A percentile compares a stretch with the other conserved stretches of the same genome.
Evolutionary conservation across 805 yeast genomes (phyloP).

Genomic region (Hanseniaspora pseudoguilliermondii): DNA sequence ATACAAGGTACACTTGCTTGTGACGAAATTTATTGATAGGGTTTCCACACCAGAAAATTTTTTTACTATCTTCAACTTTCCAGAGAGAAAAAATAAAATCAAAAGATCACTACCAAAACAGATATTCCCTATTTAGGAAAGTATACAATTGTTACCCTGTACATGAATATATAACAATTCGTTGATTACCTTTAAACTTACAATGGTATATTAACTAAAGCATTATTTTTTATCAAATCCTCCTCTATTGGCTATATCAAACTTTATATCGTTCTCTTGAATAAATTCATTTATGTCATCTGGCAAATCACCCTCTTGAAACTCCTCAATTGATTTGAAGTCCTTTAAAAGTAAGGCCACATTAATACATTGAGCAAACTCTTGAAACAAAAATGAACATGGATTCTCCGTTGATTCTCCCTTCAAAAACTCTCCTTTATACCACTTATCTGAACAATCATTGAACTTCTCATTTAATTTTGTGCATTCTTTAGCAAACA

Average conservation of each 20-base stretch:
- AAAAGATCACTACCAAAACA: too few relatives aligned
- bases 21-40: too few relatives aligned
- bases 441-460: slow-evolving; percentile 90
- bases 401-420: slow-evolving; percentile 55
- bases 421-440: slow-evolving; percentile 66
- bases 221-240: not conserved
- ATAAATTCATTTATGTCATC: slow-evolving; percentile 12
- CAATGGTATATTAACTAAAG: not conserved
- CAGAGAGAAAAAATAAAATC: too few relatives aligned
- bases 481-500: slow-evolving; percentile 96
- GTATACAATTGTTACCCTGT: too few relatives aligned
- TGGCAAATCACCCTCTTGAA: slow-evolving; percentile 51
- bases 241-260: slow-evolving; percentile 12
- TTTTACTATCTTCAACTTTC: too few relatives aligned
- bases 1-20: too few relatives aligned
- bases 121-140: too few relatives aligned
- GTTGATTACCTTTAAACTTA: not conserved
- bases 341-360: slow-evolving; percentile 58
- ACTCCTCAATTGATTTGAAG: slow-evolving; percentile 77
- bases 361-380: slow-evolving; percentile 78
- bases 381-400: slow-evolving; percentile 80
- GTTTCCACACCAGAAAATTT: too few relatives aligned
- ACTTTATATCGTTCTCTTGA: slow-evolving; percentile 1
- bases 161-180: too few relatives aligned
- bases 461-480: slow-evolving; percentile 76